phyloP scores from a whole-genome alignment of 345 rosid genomes.

The Murraya paniculata region DNA sequence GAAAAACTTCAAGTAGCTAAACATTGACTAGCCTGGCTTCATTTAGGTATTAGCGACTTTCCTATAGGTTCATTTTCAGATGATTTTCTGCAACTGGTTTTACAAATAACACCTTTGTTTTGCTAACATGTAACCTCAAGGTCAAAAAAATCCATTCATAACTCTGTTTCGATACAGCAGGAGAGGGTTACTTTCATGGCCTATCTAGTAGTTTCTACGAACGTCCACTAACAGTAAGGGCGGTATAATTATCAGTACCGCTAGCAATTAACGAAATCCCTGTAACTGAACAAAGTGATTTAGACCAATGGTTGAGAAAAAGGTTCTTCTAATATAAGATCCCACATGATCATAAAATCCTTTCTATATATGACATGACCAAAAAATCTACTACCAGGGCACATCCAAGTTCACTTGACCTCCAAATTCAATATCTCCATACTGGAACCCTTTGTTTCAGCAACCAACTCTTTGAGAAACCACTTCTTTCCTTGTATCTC shows the following conservation, averaged over 20 bases:
- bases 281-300: background rate
- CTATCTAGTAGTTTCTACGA: background rate
- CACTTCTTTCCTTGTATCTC: background rate
- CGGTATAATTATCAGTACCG: background rate
- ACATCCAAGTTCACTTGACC: constrained; percentile 1
- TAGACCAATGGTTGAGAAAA: background rate
- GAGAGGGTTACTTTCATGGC: background rate
- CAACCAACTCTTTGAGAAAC: background rate
- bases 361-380: background rate
- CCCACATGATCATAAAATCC: background rate
- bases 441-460: background rate
- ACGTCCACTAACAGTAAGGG: background rate
- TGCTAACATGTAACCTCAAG: background rate
- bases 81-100: background rate
- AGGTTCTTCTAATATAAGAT: background rate
- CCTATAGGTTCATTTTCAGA: background rate
- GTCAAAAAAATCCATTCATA: background rate
- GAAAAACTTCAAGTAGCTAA: background rate
- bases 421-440: background rate
- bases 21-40: background rate
- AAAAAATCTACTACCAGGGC: background rate
- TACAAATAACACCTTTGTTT: background rate
- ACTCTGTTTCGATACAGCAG: background rate
- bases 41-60: background rate
- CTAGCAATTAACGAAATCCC: background rate